Percentiles rank a stretch among this genome's conserved stretches.
Conservation (phyloP, 805 yeast species). For the Metschnikowia amazonensis region DNA sequence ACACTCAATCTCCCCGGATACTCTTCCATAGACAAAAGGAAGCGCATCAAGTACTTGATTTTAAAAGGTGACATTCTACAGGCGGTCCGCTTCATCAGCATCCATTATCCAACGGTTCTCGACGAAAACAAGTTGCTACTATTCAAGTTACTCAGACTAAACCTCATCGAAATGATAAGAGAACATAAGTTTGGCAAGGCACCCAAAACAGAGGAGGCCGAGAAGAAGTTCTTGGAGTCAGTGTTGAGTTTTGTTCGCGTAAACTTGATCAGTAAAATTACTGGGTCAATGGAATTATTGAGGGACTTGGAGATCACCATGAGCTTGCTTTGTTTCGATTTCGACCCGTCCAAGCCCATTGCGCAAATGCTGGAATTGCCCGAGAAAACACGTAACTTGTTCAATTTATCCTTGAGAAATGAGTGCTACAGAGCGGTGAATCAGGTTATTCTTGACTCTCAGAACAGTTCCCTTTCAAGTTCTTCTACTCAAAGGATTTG, state of each 20-base stretch:
- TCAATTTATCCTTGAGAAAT: constrained; percentile 57
- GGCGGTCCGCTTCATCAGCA: constrained; percentile 56
- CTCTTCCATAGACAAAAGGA: constrained; percentile 50
- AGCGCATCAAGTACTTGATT: constrained; percentile 49
- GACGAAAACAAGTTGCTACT: constrained; percentile 63
- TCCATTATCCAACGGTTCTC: constrained; percentile 58
- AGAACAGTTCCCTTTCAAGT: constrained; percentile 1
- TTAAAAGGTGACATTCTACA: constrained; percentile 56
- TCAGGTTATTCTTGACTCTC: constrained; percentile 50
- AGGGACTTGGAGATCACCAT: constrained; percentile 76
- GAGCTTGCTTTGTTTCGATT: constrained; percentile 65
- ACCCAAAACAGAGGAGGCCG: constrained; percentile 16
- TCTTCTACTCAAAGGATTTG: constrained; percentile 6
- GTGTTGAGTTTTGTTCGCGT: constrained; percentile 58
- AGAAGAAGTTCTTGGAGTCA: constrained; percentile 47
- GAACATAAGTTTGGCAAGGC: constrained; percentile 28
- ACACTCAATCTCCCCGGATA: constrained; percentile 31
- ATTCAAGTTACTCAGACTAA: constrained; percentile 67
- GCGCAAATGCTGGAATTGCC: constrained; percentile 48
- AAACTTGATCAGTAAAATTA: constrained; percentile 58
- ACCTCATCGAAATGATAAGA: constrained; percentile 77
- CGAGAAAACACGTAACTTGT: constrained; percentile 47
- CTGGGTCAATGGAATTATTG: constrained; percentile 55
- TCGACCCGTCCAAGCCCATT: constrained; percentile 29
- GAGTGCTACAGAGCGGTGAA: constrained; percentile 72